A percentile compares a stretch with the other conserved stretches of the same genome.
Conservation (phyloP, 768 basidiomycete species). For the Tricholoma bakamatsutake region DNA sequence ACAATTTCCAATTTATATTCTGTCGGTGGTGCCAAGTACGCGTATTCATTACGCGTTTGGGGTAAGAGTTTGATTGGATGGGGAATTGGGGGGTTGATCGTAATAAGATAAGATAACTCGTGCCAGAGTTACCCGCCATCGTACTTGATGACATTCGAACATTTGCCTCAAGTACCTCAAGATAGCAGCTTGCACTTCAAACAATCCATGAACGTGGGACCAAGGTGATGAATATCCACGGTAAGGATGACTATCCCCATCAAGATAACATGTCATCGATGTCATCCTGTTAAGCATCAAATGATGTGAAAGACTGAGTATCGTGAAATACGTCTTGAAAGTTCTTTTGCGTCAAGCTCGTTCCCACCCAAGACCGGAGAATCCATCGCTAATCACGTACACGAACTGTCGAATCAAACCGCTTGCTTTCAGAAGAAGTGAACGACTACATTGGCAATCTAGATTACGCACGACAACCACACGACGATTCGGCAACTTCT, state of each 20-base stretch:
- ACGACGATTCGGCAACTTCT: not conserved
- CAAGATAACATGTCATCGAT: no score
- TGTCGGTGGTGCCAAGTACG: not conserved
- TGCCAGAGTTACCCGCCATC: not conserved
- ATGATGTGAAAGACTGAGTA: not conserved
- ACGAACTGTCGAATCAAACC: not conserved
- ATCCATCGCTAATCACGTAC: not conserved
- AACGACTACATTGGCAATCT: not conserved
- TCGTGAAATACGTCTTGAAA: not conserved
- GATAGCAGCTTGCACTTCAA: not conserved
- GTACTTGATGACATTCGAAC: not conserved
- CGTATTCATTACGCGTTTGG: not conserved
- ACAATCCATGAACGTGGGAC: not conserved
- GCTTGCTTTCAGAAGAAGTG: not conserved
- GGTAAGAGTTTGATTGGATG: not conserved
- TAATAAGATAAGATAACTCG: slow-evolving; percentile 3
- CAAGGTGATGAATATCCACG: not conserved
- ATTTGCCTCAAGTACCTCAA: not conserved
- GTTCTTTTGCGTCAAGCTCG: not conserved
- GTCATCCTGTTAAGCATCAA: no score
- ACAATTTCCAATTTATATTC: not conserved
- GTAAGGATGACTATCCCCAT: not conserved
- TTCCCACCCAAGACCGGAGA: not conserved
- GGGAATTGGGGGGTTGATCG: not conserved
- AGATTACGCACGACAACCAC: not conserved